Base-by-base conservation (phyloP, 208 protist species). In the Leishmania lainsoni region DNA sequence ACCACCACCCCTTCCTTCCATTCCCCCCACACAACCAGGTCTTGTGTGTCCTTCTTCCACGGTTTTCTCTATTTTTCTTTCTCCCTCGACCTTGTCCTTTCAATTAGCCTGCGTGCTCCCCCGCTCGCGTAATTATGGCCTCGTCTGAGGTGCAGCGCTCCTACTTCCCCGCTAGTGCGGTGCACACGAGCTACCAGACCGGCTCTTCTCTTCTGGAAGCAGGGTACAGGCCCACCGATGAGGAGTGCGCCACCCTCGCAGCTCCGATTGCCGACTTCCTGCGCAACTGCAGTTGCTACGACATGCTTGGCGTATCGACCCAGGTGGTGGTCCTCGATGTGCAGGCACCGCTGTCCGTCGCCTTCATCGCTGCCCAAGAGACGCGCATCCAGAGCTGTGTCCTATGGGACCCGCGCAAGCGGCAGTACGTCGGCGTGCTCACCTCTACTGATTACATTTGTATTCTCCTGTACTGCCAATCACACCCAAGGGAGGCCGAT, bases 361-460 rank as follows among this genome's bases (percentile, higher is more conserved):
- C 93, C 54, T 98, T 98, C 79, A 95, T 98, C 56, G 92, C 93
- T 3, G 95, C 95, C 20, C 93, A 97, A 76, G 95, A 98, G 79
- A 96, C 92, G 63, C 88, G 93, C 32, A 86, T 98, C 16, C 83
- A 90, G 59, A 93, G 84, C 82, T 94, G 93, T 76, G 91, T 98
- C 8, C 72, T 98, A 42, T 98, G 95, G 93, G 92, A 97, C 78
- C 72, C 89, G 3, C 77, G 65, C 45, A 70, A 78, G 59, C 83
- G 87, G 17, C 70, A 78, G 75, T 95, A 92, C 84, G 90, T 93
- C 79, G 95, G 95, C 2, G 86, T 94, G 51, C 78, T 98, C 69
- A 95, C 83, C 80, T 92, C 91, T 3, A 95, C 93, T 8, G 95
- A 98, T 79, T 96, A 98, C 79, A 94, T 98, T 71, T 89, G 90